A percentile compares a stretch with the other conserved stretches of the same genome.
Conservation (phyloP, 768 basidiomycete genomes). For the Hemileccinum rubropunctum region DNA sequence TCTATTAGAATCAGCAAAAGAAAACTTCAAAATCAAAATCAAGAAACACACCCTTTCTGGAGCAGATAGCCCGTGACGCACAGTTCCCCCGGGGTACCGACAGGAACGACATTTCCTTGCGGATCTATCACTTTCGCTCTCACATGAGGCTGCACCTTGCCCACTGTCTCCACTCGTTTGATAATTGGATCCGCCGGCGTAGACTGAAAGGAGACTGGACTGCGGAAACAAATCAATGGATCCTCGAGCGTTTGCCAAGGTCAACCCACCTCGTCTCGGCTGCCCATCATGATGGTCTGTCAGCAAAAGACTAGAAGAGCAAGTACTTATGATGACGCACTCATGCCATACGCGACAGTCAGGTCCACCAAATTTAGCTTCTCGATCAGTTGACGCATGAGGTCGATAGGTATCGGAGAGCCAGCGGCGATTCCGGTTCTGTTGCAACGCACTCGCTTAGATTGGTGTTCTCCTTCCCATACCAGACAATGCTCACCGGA, state of each 20-base stretch:
- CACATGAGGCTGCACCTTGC: constrained; percentile 72
- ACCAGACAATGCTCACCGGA: constrained; percentile 46
- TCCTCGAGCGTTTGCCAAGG: background rate
- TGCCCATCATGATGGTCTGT: constrained; percentile 24
- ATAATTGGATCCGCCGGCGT: constrained; percentile 62
- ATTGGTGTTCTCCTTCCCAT: background rate
- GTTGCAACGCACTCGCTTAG: background rate
- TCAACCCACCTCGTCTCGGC: constrained; percentile 64
- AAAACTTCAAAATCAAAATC: background rate
- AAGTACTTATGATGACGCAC: constrained; percentile 40
- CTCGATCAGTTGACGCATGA: constrained; percentile 71
- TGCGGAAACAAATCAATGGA: constrained; percentile 24
- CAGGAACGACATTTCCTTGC: constrained; percentile 61
- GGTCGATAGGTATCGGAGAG: constrained; percentile 71
- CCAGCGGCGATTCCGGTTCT: constrained; percentile 86
- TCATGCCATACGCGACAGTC: constrained; percentile 86
- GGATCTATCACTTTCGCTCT: constrained; percentile 67
- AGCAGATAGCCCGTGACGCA: constrained; percentile 73
- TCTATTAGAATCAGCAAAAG: constrained; percentile 33
- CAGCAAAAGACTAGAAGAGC: background rate
- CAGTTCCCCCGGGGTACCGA: constrained; percentile 73
- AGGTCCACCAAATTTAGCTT: constrained; percentile 67
- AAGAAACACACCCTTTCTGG: constrained; percentile 62
- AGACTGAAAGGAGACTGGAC: constrained; percentile 84
- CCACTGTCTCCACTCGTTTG: constrained; percentile 82